Percentiles rank a stretch among this genome's conserved stretches.
Conservation (phyloP, 2,329 filamentous ascomycete species). For the Scopulariopsis brevicaulis region DNA sequence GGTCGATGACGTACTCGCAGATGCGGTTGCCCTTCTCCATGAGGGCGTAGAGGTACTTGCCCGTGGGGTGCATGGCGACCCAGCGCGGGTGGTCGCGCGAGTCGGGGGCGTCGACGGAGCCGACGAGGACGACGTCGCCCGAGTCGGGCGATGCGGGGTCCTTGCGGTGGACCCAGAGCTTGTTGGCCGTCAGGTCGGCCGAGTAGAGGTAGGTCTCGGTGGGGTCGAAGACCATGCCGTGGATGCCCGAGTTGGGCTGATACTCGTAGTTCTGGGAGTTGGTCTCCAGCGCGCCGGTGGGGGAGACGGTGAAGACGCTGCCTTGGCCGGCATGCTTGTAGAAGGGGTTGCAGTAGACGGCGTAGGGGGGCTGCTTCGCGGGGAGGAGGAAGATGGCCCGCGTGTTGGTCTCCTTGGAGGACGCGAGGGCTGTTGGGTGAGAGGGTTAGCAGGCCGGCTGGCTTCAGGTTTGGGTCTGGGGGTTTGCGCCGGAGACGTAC, state of each 20-base stretch:
- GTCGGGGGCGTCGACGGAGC: conserved; percentile 59
- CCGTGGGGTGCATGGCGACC: conserved; percentile 73
- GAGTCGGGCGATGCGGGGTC: conserved; percentile 22
- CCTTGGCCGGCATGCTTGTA: conserved; percentile 77
- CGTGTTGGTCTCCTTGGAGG: conserved; percentile 63
- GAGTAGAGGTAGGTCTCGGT: conserved; percentile 67
- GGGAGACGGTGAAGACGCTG: conserved; percentile 58
- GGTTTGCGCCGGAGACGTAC: conserved; percentile 32
- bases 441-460: conserved; percentile 4
- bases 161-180: conserved; percentile 76
- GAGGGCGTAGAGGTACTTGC: conserved; percentile 70
- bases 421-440: conserved; percentile 45
- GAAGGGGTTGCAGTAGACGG: conserved; percentile 83
- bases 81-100: conserved; percentile 72
- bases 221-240: conserved; percentile 73
- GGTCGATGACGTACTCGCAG: conserved; percentile 72
- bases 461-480: too few species aligned
- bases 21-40: conserved; percentile 86
- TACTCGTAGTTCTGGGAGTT: conserved; percentile 67
- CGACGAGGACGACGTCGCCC: conserved; percentile 57
- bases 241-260: conserved; percentile 58
- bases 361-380: conserved; percentile 64
- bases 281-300: conserved; percentile 42
- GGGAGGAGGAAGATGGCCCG: conserved; percentile 83
- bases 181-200: conserved; percentile 66